Percentiles rank a stretch among this genome's conserved stretches.
Conservation (phyloP, 2,329 filamentous ascomycete species). For the Stagonosporopsis vannaccii region DNA sequence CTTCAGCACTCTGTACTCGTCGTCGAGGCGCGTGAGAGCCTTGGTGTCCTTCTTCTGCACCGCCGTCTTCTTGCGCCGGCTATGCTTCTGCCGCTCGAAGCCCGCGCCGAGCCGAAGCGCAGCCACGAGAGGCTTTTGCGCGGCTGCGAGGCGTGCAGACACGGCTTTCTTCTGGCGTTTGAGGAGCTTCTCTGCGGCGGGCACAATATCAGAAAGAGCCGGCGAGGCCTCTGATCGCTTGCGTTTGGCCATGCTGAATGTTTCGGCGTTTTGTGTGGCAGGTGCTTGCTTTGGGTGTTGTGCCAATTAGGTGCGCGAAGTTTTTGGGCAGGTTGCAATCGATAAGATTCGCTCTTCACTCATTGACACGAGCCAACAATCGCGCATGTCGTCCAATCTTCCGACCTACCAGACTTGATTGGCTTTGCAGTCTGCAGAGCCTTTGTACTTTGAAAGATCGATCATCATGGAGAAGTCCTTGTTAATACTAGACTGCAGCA, state of each 20-base stretch:
- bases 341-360: too few species aligned
- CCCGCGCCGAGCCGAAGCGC: constrained; percentile 77
- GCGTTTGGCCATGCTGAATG: constrained; percentile 42
- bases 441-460: too few species aligned
- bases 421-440: too few species aligned
- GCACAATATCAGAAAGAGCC: constrained; percentile 13
- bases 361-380: too few species aligned
- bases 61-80: constrained; percentile 66
- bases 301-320: background rate
- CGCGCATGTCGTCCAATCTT: too few species aligned
- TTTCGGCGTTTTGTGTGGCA: background rate
- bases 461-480: too few species aligned
- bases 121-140: constrained; percentile 65
- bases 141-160: constrained; percentile 58
- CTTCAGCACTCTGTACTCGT: constrained; percentile 67
- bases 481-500: too few species aligned
- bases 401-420: too few species aligned
- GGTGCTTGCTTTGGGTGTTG: background rate
- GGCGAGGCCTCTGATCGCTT: constrained; percentile 36
- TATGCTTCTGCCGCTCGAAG: constrained; percentile 78
- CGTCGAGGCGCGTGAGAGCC: constrained; percentile 66
- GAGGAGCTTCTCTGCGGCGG: constrained; percentile 16
- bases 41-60: constrained; percentile 54
- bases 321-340: background rate
- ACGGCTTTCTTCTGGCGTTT: constrained; percentile 34